Evolutionary conservation across 768 basidiomycete species (phyloP).

Genomic region (Pisolithus microcarpus): DNA sequence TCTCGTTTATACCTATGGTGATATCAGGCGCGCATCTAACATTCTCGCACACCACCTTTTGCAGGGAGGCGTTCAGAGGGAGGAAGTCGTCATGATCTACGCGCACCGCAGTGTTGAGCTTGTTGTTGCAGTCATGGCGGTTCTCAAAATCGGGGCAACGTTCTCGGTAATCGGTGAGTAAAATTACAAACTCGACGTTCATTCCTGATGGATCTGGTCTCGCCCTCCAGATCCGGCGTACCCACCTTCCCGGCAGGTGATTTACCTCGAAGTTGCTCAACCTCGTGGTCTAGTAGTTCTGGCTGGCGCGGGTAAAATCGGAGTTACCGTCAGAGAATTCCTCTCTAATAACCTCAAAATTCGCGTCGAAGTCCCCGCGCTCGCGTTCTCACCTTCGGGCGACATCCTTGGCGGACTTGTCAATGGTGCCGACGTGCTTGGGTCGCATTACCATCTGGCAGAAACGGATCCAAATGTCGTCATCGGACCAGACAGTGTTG

Average conservation of each 20-base stretch:
- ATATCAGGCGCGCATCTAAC: slow-evolving; percentile 81
- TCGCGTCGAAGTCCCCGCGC: slow-evolving; percentile 84
- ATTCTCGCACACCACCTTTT: slow-evolving; percentile 86
- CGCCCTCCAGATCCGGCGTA: slow-evolving; percentile 80
- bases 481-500: slow-evolving; percentile 92
- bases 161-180: slow-evolving; percentile 92
- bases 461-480: slow-evolving; percentile 71
- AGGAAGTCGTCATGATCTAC: slow-evolving; percentile 98
- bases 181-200: slow-evolving; percentile 1
- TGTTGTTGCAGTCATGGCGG: slow-evolving; percentile 94
- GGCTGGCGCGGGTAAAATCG: slow-evolving; percentile 80
- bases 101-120: slow-evolving; percentile 95
- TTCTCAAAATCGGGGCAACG: slow-evolving; percentile 91
- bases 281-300: slow-evolving; percentile 89
- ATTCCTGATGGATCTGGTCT: background rate
- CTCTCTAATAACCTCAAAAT: slow-evolving; percentile 72
- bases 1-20: slow-evolving; percentile 65
- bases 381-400: slow-evolving; percentile 65
- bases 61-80: slow-evolving; percentile 76
- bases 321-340: slow-evolving; percentile 77
- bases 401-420: slow-evolving; percentile 56
- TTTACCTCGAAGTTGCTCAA: slow-evolving; percentile 88
- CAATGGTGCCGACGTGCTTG: slow-evolving; percentile 55
- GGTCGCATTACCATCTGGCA: slow-evolving; percentile 42
- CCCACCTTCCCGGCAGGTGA: slow-evolving; percentile 84